Base-by-base conservation (phyloP, 2,329 filamentous ascomycete species). In the Colletotrichum sp. region DNA sequence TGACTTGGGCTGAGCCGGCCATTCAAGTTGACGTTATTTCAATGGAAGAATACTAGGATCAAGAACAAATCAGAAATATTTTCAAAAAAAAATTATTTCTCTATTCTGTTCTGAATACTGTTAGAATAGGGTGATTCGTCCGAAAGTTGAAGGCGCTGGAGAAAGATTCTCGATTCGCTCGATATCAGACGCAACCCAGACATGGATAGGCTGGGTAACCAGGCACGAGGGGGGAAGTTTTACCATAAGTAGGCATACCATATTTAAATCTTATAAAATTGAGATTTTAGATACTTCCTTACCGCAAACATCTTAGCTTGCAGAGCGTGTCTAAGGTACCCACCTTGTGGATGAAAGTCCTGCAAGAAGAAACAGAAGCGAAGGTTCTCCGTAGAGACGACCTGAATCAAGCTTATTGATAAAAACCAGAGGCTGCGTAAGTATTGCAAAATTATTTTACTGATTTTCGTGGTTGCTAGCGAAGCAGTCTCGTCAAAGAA, bases 251-350 rank as follows among this genome's bases (percentile, higher is more conserved):
- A 6, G 39, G 9, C 18, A 44, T 18, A 9, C 8, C 8, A 3
- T 18, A 18, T n/a, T n/a, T 10, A 44, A n/a, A 18, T 10, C 39
- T 9, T n/a, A 44, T 44, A 2, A n/a, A n/a, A 9, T n/a, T 44
- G 8, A 1, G 18, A n/a, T n/a, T 12, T n/a, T 8, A 8, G 39
- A n/a, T 0, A n/a, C 1, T n/a, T 44, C n/a, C 5, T 15, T 18
- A 39, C 8, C 36, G 18, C 16, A 6, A 39, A 18, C 2, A 39
- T 18, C 36, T 39, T 16, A 16, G 16, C 36, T 39, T 0, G 16
- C 1, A 18, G 2, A 18, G 2, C 3, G 36, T 39, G 16, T 39
- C 16, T 15, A 4, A 1, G 32, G 1, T 34, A 34, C 1, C 32
- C 32, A 34, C 32, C 3, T 3, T 34, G 1, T 15, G 6, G 32